These are phyloP conservation scores for Candida ulmi DNA, from an alignment of 805 yeast genomes.

Conservation along the genomic window DNA sequence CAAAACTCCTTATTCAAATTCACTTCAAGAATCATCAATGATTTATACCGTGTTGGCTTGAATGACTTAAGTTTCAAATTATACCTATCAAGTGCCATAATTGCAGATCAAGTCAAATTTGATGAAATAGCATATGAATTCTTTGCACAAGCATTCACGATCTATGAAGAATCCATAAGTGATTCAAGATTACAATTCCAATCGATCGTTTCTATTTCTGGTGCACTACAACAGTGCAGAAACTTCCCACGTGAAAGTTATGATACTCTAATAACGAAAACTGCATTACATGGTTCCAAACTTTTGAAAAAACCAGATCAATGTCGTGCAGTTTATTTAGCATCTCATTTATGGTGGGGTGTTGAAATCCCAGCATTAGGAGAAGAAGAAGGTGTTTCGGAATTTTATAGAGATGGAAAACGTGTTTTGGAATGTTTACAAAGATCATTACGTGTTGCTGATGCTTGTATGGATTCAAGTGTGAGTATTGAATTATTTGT, in stretches of 20 bases:
- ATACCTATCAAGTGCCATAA: conserved; percentile 59
- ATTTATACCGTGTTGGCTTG: conserved; percentile 42
- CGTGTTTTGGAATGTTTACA: conserved; percentile 89
- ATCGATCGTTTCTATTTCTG: conserved; percentile 44
- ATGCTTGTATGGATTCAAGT: conserved; percentile 80
- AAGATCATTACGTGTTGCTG: conserved; percentile 83
- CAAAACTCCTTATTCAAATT: conserved; percentile 55
- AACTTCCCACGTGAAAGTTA: conserved; percentile 60
- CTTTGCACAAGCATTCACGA: conserved; percentile 79
- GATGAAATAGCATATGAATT: conserved; percentile 81
- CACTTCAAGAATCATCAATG: conserved; percentile 63
- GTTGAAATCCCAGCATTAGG: conserved; percentile 49
- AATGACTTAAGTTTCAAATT: conserved; percentile 35
- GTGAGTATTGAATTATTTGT: conserved; percentile 79
- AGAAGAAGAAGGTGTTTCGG: conserved; percentile 38
- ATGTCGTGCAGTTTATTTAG: conserved; percentile 81
- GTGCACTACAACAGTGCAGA: conserved; percentile 46
- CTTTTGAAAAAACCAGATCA: conserved; percentile 90
- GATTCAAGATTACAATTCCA: conserved; percentile 51
- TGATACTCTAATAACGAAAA: conserved; percentile 75
- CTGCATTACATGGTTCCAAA: conserved; percentile 84
- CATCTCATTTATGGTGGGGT: conserved; percentile 95
- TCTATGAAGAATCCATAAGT: conserved; percentile 64
- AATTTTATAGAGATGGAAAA: conserved; percentile 47
- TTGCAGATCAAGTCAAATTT: conserved; percentile 72